phyloP scores from a whole-genome alignment of 176 grass and related monocot species.

The Aegilops speltoides region DNA sequence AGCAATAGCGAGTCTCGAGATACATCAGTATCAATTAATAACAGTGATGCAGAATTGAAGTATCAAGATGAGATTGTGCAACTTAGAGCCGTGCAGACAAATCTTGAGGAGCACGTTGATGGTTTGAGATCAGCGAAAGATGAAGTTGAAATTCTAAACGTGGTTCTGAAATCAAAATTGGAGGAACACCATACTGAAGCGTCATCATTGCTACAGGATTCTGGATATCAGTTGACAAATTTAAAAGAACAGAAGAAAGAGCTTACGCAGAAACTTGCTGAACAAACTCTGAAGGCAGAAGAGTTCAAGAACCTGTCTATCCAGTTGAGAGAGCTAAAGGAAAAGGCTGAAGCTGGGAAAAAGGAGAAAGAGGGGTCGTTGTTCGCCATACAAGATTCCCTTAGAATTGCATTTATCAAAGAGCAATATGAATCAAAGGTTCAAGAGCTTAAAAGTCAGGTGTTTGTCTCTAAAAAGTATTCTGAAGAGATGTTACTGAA shows the following conservation, averaged over 20 bases:
- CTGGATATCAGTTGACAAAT: constrained; percentile 42
- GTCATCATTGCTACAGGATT: constrained; percentile 57
- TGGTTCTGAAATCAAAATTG: constrained; percentile 77
- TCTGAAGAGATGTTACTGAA: constrained; percentile 98
- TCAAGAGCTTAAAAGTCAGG: constrained; percentile 89
- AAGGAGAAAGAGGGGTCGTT: constrained; percentile 74
- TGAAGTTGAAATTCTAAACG: constrained; percentile 70
- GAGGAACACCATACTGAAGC: constrained; percentile 64
- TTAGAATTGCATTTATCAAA: constrained; percentile 97
- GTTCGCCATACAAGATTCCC: constrained; percentile 75
- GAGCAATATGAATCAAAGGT: constrained; percentile 97
- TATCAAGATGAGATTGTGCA: constrained; percentile 69
- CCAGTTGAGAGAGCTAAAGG: constrained; percentile 83
- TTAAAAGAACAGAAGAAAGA: constrained; percentile 80
- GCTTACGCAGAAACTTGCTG: constrained; percentile 68
- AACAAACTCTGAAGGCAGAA: constrained; percentile 87
- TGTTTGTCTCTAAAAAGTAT: constrained; percentile 79
- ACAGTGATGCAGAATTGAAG: constrained; percentile 30
- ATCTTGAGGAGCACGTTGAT: constrained; percentile 65
- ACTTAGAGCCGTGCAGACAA: constrained; percentile 41
- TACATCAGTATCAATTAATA: constrained; percentile 25
- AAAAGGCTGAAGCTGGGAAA: constrained; percentile 82
- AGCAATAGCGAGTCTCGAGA: constrained; percentile 39
- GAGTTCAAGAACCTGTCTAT: constrained; percentile 90
- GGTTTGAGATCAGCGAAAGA: constrained; percentile 54